Conservation (phyloP, 768 basidiomycete genomes). For the Cystofilobasidium bisporidii region DNA sequence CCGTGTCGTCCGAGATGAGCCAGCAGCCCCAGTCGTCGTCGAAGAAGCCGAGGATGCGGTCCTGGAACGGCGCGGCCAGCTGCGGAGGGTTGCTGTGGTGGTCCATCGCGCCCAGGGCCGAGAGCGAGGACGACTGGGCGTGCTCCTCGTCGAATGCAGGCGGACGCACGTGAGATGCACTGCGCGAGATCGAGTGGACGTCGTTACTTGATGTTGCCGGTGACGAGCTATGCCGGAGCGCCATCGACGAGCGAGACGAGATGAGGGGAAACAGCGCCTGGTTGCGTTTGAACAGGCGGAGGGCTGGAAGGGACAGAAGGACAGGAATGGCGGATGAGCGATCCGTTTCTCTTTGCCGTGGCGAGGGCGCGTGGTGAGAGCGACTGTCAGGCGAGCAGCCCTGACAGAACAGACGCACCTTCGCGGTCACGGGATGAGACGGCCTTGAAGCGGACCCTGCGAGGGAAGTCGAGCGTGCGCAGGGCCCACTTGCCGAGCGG, state of each 20-base stretch:
- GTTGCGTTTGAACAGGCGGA: background rate
- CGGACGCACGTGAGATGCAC: background rate
- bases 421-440: background rate
- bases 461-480: background rate
- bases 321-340: background rate
- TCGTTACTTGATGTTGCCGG: too few relatives aligned
- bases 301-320: background rate
- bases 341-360: too few relatives aligned
- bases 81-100: background rate
- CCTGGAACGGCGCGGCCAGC: conserved; percentile 1
- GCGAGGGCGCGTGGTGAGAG: too few relatives aligned
- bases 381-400: background rate
- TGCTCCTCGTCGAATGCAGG: background rate
- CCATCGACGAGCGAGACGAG: background rate
- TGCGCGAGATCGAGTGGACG: background rate
- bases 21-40: conserved; percentile 12
- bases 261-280: background rate
- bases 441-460: conserved; percentile 1
- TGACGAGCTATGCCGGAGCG: background rate
- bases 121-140: background rate
- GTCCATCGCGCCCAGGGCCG: background rate
- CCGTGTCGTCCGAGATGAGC: conserved; percentile 10
- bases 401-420: background rate
- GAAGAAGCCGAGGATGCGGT: conserved; percentile 18
- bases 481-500: background rate